phyloP scores from a whole-genome alignment of 208 protist species.

The Phytomonas sp. region DNA sequence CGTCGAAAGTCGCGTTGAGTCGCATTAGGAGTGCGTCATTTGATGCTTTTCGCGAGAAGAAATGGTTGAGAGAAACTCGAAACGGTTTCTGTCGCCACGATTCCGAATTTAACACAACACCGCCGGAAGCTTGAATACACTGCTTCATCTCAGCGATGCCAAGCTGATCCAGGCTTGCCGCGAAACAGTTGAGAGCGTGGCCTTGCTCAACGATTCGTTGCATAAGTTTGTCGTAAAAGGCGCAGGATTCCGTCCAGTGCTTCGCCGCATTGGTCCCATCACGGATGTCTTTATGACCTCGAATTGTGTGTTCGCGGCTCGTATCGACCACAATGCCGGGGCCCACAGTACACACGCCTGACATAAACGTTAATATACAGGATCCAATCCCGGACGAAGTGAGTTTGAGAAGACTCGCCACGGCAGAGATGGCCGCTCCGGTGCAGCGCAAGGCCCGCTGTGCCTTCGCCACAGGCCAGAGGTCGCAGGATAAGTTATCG shows the following conservation, averaged over 20 bases:
- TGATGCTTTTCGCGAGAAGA: conserved; percentile 71
- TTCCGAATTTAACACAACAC: conserved; percentile 95
- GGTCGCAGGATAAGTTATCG: conserved; percentile 91
- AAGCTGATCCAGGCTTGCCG: conserved; percentile 95
- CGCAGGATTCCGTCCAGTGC: conserved; percentile 67
- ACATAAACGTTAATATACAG: conserved; percentile 95
- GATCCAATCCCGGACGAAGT: conserved; percentile 85
- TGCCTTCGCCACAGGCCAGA: conserved; percentile 91
- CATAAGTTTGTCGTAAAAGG: conserved; percentile 94
- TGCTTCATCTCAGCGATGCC: conserved; percentile 96
- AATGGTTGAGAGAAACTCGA: conserved; percentile 87
- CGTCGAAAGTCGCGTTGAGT: conserved; percentile 95
- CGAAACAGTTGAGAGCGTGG: conserved; percentile 96
- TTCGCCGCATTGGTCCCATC: conserved; percentile 59
- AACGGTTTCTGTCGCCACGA: conserved; percentile 95
- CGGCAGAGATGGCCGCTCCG: conserved; percentile 94
- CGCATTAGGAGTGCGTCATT: conserved; percentile 76
- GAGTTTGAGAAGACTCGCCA: conserved; percentile 90
- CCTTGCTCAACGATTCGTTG: conserved; percentile 88
- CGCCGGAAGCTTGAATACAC: conserved; percentile 89
- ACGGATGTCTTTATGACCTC: conserved; percentile 95
- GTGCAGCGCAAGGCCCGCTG: conserved; percentile 93
- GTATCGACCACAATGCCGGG: conserved; percentile 91
- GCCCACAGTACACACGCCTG: conserved; percentile 92
- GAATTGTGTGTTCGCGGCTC: conserved; percentile 92